Base-by-base conservation (phyloP, 768 basidiomycete genomes). In the Pulveroboletus sp. region DNA sequence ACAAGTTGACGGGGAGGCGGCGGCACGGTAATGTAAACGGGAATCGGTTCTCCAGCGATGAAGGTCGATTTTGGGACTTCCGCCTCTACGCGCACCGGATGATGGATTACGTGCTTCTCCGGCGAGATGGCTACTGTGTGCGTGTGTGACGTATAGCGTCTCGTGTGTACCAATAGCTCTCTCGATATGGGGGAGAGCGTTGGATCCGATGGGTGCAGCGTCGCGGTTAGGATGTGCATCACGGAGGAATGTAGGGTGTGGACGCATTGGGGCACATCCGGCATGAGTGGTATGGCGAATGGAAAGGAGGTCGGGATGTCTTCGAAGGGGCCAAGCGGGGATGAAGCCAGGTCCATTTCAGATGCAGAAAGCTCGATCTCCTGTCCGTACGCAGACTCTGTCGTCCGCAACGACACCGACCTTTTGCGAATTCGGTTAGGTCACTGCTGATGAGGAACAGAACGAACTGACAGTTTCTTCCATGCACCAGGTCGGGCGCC, bases 231-330 rank as follows among this genome's bases (percentile, higher is more conserved):
- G 14, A 76, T 73, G 64, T 94, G 86, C 13, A 76, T 75, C 45
- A 94, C 73, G 1, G 82, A 80, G 2, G 91, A 93, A 54, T 79
- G 79, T 14, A 83, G 74, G 5, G 90, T 88, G 58, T 84, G 82
- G 26, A 93, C 74, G 34, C 87, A 89, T 64, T 93, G 88, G 0
- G 92, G 92, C 6, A 87, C 82, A 67, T 94, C 92, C 35, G 79
- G 69, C 50, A 76, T 79, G 45, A 94, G 75, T 11, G 87, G 88
- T 52, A 94, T 82, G 31, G 88, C 80, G 68, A 93, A 94, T n/a
- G 85, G 82, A 52, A 86, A 79, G 19, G 79, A 77, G 2, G 82
- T 75, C 5, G 86, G 85, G 49, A 83, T 71, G 20, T 71, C 51
- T 17, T 71, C 59, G 40, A 61, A 54, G 41, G 74, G 61, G 35